Evolutionary conservation across 1,284 basidiomycete genomes (phyloP).

Genomic region (Rhodotorula sp.): DNA sequence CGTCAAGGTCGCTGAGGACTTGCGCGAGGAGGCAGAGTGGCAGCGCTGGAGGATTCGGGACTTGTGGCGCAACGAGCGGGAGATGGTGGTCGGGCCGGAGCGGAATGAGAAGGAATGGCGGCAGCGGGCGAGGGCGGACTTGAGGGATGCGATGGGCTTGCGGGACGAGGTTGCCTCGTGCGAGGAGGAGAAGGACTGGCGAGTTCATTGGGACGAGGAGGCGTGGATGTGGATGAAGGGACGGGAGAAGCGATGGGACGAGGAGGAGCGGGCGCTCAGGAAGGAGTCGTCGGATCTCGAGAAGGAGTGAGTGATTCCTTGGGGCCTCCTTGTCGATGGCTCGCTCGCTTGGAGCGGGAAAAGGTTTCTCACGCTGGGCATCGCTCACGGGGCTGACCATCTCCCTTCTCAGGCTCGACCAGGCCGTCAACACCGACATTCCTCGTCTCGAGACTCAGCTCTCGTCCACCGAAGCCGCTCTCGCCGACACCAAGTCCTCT

Average conservation of each 20-base stretch:
- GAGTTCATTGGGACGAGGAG: neutral
- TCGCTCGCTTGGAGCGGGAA: too few relatives aligned
- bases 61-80: constrained; percentile 11
- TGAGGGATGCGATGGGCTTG: constrained; percentile 22
- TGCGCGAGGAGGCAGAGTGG: neutral
- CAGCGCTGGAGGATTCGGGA: neutral
- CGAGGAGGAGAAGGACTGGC: neutral
- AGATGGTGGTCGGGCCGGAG: neutral
- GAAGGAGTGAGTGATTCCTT: constrained; percentile 14
- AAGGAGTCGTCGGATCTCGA: constrained; percentile 8
- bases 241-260: neutral
- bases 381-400: neutral
- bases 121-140: constrained; percentile 32
- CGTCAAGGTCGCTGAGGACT: neutral
- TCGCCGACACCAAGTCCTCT: constrained; percentile 1
- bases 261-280: constrained; percentile 9
- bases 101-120: constrained; percentile 37
- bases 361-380: neutral
- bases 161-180: constrained; percentile 2
- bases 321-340: too few relatives aligned
- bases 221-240: constrained; percentile 4
- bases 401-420: constrained; percentile 13
- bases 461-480: neutral
- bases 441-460: constrained; percentile 13
- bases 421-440: constrained; percentile 25